Evolutionary conservation across 192 early-diverging fungal species (phyloP), one percentile per base, ranked within the genome.

Genomic region (Entophlyctis luteolus): DNA sequence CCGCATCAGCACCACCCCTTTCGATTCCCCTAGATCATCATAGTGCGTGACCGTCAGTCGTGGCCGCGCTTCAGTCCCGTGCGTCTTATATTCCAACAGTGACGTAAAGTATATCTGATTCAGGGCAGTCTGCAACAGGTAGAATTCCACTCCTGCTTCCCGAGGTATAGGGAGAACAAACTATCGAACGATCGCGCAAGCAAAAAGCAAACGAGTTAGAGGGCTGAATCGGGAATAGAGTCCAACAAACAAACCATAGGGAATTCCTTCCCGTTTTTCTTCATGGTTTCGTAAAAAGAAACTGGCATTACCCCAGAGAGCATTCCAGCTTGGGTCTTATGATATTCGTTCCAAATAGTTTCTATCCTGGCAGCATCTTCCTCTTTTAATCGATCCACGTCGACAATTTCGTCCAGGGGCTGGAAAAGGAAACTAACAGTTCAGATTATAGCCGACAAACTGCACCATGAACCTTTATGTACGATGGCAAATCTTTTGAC

Each of bases 1-100:
- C 12, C 85, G 75, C 95, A 98, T 95, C 32, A 98, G 81, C 33
- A 98, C 93, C 54, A 98, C 79, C 32, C 81, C 89, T 74, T 94
- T 92, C 71, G 76, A 72, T 2, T 89, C 85, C 18, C 79, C 68
- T 48, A 95, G 77, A 29, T 98, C 95, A 45, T 88, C 88, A 81
- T 92, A 95, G 70, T 94, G 89, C 16, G 91, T 92, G 50, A 98
- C 72, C 23, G 91, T 90, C 48, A 98, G 79, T 57, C 83, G 85
- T 20, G 93, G 90, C 3, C 89, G 82, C 10, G 95, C 90, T 55
- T 89, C 83, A 34, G 81, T 80, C 6, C 81, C 77, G 57, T 91
- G 85, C 16, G 90, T 89, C 75, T 98, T 88, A 86, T 92, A 98
- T 81, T 95, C 93, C 25, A 92, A 72, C 6, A 80, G 71, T 0